Conservation (phyloP, 2,329 filamentous ascomycete species). For the Fusarium fujikuroi region DNA sequence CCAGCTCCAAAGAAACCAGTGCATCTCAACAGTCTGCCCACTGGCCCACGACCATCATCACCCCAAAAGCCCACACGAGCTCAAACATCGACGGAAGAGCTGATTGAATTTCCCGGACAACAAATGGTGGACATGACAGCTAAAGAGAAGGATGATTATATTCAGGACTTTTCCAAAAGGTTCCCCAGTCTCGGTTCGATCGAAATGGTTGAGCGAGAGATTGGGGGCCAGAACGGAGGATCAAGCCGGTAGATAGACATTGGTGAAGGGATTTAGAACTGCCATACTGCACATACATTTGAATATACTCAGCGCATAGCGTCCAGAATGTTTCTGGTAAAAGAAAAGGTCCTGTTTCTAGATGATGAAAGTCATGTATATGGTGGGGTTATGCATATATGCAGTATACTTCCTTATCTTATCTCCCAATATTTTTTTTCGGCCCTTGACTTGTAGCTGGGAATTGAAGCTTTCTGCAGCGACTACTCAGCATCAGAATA, state of each 20-base stretch:
- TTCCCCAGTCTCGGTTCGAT: constrained; percentile 87
- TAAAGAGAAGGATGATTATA: constrained; percentile 72
- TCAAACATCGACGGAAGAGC: constrained; percentile 48
- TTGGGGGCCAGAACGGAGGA: constrained; percentile 48
- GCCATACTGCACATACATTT: constrained; percentile 32
- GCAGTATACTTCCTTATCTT: constrained; percentile 46
- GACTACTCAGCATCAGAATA: constrained; percentile 16
- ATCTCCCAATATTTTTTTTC: constrained; percentile 47
- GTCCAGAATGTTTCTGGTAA: constrained; percentile 17
- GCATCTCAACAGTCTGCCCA: constrained; percentile 67
- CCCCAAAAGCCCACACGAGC: constrained; percentile 55
- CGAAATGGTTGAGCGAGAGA: constrained; percentile 85
- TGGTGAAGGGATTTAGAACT: constrained; percentile 21
- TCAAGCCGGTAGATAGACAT: constrained; percentile 36
- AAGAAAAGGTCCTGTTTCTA: neutral
- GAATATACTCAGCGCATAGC: constrained; percentile 43
- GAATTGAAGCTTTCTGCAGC: constrained; percentile 11
- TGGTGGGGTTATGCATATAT: constrained; percentile 39
- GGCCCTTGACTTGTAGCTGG: constrained; percentile 1
- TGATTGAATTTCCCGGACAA: constrained; percentile 61
- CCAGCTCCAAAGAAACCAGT: constrained; percentile 70
- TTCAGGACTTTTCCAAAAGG: constrained; percentile 79
- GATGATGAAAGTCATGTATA: constrained; percentile 24
- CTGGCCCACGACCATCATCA: constrained; percentile 55
- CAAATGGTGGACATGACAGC: constrained; percentile 65